Conservation (phyloP, 306 rosid genomes). For the Luffa aegyptiaca region DNA sequence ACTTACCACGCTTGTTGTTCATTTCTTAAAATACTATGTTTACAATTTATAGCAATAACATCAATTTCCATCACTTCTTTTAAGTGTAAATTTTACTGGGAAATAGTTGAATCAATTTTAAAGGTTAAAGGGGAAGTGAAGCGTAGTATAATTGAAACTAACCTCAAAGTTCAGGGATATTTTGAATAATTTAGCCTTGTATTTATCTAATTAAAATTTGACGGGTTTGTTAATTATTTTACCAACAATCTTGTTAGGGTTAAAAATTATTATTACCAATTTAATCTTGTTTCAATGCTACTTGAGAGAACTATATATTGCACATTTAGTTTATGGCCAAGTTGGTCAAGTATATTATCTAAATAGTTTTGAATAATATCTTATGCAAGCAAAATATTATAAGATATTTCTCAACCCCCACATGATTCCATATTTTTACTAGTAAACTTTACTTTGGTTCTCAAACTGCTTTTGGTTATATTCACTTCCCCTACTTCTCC, state of each 20-base stretch:
- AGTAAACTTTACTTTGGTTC: not conserved
- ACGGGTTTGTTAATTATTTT: not conserved
- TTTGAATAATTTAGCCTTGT: not conserved
- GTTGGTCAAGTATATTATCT: not conserved
- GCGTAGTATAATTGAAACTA: too few species aligned
- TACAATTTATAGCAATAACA: too few species aligned
- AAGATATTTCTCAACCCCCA: not conserved
- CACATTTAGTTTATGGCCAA: not conserved
- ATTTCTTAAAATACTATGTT: too few species aligned
- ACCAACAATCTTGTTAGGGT: not conserved
- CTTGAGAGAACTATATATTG: not conserved
- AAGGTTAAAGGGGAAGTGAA: too few species aligned
- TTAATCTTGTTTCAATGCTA: not conserved
- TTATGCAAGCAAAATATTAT: not conserved
- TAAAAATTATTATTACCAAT: not conserved
- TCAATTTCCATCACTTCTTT: too few species aligned
- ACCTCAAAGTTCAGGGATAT: too few species aligned
- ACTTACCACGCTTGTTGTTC: too few species aligned
- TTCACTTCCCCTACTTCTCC: too few species aligned
- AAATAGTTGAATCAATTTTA: too few species aligned
- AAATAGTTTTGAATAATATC: not conserved
- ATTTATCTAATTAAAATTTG: not conserved
- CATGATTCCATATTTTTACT: not conserved
- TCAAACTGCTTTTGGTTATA: not conserved
- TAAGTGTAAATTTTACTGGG: too few species aligned